phyloP scores from a whole-genome alignment of 495 filamentous ascomycete species.

The Lophiotrema nucula region DNA sequence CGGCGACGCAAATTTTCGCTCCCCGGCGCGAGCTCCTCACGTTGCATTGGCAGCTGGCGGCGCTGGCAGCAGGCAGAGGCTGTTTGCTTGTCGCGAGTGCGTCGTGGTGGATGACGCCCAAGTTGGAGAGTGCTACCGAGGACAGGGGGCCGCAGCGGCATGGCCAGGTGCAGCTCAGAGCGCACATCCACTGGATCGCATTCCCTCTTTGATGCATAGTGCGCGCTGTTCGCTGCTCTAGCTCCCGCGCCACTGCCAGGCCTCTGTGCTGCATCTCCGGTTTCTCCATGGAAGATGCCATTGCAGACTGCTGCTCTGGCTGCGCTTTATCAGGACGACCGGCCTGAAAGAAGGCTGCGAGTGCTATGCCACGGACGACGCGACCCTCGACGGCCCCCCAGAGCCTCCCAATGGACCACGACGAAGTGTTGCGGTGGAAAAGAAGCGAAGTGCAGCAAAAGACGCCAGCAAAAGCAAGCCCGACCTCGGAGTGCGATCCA shows the following conservation, averaged over 20 bases:
- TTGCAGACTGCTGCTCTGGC: not conserved
- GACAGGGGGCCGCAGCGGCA: not conserved
- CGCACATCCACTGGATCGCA: conserved; percentile 12
- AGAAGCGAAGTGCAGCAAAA: too few species aligned
- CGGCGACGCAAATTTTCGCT: not conserved
- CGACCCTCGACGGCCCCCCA: too few species aligned
- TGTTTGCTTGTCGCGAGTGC: not conserved
- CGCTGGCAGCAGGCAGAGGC: too few species aligned
- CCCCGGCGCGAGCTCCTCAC: not conserved
- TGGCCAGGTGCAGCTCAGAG: not conserved
- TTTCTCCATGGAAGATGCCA: conserved; percentile 16
- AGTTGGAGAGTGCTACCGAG: too few species aligned
- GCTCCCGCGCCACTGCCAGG: conserved; percentile 11
- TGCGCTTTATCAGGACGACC: too few species aligned
- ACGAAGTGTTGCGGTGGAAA: too few species aligned
- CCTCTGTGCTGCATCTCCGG: conserved; percentile 11
- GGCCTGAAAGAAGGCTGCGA: too few species aligned
- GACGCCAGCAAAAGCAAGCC: conserved; percentile 17
- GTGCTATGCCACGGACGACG: too few species aligned
- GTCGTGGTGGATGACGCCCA: not conserved
- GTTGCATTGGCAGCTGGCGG: not conserved
- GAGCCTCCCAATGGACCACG: too few species aligned
- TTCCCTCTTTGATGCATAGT: not conserved
- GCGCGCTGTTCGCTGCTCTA: not conserved
- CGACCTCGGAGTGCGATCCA: conserved; percentile 9